A percentile compares a stretch with the other conserved stretches of the same genome.
These are phyloP conservation scores for Aspergillus saccharolyticus DNA, from an alignment of 495 filamentous ascomycete species.

Conservation along the genomic window DNA sequence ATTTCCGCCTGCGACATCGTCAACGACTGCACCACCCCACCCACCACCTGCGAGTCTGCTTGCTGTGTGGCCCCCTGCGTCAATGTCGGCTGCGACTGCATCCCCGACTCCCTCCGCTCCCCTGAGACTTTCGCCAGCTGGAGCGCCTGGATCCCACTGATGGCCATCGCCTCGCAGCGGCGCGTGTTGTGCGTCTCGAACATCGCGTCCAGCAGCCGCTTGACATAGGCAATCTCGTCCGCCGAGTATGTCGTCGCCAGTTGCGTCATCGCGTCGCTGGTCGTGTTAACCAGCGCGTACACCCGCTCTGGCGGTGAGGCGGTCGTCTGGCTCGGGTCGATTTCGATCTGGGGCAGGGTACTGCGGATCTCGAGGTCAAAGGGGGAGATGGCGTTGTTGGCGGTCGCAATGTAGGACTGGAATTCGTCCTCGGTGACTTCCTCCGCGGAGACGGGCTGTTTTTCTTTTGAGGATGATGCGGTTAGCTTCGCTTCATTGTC, in stretches of 20 bases:
- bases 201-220: constrained; percentile 85
- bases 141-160: constrained; percentile 71
- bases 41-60: constrained; percentile 15
- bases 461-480: constrained; percentile 24
- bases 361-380: constrained; percentile 85
- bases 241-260: constrained; percentile 73
- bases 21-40: constrained; percentile 49
- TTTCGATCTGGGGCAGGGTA: constrained; percentile 54
- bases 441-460: constrained; percentile 38
- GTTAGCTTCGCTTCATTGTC: not conserved
- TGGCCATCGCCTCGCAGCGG: constrained; percentile 71
- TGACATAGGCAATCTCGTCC: constrained; percentile 87
- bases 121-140: constrained; percentile 30
- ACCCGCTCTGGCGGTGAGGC: constrained; percentile 30
- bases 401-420: constrained; percentile 58
- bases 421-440: constrained; percentile 67
- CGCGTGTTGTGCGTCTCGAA: constrained; percentile 80
- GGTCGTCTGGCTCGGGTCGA: constrained; percentile 13
- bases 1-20: constrained; percentile 72
- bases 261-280: constrained; percentile 76
- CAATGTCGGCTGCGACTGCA: constrained; percentile 7
- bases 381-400: constrained; percentile 65
- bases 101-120: constrained; percentile 24
- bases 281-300: constrained; percentile 84
- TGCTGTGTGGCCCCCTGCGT: constrained; percentile 29